A percentile compares a stretch with the other conserved stretches of the same genome.
Conservation (phyloP, 2,329 filamentous ascomycete species). For the Paracoccidioides lutzii region DNA sequence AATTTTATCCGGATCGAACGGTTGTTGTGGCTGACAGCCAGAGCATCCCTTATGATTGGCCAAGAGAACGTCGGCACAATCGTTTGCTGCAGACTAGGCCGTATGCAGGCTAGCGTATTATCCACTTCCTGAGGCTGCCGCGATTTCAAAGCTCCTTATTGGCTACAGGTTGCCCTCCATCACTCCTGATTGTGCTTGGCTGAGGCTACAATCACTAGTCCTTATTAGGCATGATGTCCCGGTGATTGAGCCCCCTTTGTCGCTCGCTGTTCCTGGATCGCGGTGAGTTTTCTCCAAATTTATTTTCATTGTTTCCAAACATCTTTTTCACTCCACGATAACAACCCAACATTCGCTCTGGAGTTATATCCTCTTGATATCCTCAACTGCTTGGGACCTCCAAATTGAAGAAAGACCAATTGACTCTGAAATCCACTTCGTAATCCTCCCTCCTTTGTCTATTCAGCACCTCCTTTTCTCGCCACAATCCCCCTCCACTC, state of each 20-base stretch:
- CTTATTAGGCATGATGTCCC: neutral
- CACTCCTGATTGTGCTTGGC: too few relatives aligned
- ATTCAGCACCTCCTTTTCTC: slow-evolving; percentile 6
- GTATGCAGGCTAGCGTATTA: neutral
- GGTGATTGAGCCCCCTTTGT: slow-evolving; percentile 9
- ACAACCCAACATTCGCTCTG: neutral
- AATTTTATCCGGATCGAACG: neutral
- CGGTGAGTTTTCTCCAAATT: neutral
- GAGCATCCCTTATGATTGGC: too few relatives aligned
- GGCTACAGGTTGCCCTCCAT: neutral
- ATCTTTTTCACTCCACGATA: neutral
- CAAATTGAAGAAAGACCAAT: neutral
- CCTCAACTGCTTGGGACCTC: neutral
- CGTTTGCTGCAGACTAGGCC: neutral
- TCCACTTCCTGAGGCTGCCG: neutral
- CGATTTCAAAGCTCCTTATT: neutral
- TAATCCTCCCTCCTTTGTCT: neutral
- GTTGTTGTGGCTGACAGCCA: neutral
- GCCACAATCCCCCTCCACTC: slow-evolving; percentile 4
- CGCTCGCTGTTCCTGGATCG: neutral
- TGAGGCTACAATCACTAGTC: neutral
- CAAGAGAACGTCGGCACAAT: too few relatives aligned
- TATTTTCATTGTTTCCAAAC: neutral
- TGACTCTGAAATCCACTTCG: neutral
- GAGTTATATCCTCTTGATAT: neutral